Base-by-base conservation (phyloP, 805 yeast genomes). In the Wickerhamomyces queroliae region DNA sequence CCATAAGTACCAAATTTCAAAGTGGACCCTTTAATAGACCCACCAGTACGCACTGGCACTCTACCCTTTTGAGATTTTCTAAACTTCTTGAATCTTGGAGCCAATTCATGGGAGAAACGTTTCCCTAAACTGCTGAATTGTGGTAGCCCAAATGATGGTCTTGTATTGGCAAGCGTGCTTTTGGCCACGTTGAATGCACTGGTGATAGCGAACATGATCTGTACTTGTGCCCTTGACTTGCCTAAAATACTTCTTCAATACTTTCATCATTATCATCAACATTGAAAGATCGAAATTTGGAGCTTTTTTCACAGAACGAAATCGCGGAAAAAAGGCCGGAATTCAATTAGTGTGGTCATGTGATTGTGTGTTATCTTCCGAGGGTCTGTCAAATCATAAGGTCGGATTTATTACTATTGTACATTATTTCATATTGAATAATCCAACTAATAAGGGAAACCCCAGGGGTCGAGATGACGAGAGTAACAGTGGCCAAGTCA, bases 31-130 rank as follows among this genome's bases (percentile, higher is more conserved):
- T 86, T 89, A 39, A 76, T 71, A 3, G 97, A 89, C 2, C 97
- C 97, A 38, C 99, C 99, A 12, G 84, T 86, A 62, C 96, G 83
- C 10, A 90, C 96, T 1, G 95, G 77, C 7, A 93, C 96, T 51
- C 97, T 73, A 21, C 99, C 99, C 61, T 93, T 93, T 63, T 86
- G 89, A 36, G 87, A 85, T 62, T 91, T 91, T 52, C 76, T 71
- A 18, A 50, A 39, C 21, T 50, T 41, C 27, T 51, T 56, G 48
- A 56, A 56, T 38, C 60, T 47, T 36, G 60, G 60, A 7, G 59
- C 57, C 32, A 41, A 51, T 36, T 56, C 59, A 35, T 56, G 60
- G 13, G 49, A 45, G 35, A 46, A 56, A 43, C 60, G 54, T 41
- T 49, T 56, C n/a, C 52, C 55, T 4, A 46, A n/a, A 11, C 19